Evolutionary conservation across 2,329 filamentous ascomycete species (phyloP).

Genomic region (Mycosphaerella sp.): DNA sequence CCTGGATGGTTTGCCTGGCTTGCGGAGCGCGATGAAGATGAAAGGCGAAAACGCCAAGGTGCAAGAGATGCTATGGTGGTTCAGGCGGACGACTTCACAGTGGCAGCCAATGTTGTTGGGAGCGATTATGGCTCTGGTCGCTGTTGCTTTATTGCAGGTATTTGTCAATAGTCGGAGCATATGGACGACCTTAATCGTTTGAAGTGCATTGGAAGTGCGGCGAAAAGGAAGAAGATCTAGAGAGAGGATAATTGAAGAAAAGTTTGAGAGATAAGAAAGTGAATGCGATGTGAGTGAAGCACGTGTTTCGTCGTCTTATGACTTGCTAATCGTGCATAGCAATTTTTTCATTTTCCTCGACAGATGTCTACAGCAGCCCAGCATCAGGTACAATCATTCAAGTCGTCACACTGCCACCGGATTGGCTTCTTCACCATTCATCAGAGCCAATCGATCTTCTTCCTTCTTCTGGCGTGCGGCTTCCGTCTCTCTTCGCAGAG

Average conservation of each 20-base stretch:
- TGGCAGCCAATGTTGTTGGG: slow-evolving; percentile 26
- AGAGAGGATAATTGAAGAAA: too few species aligned
- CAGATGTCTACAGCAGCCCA: not conserved
- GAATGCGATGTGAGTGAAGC: too few species aligned
- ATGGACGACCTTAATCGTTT: too few species aligned
- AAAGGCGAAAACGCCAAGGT: slow-evolving; percentile 46
- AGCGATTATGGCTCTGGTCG: slow-evolving; percentile 16
- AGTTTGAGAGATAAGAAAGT: too few species aligned
- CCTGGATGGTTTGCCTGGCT: slow-evolving; percentile 55
- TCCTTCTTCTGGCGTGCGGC: slow-evolving; percentile 67
- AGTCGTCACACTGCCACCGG: slow-evolving; percentile 9
- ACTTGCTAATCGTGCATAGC: slow-evolving; percentile 1
- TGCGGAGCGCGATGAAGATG: slow-evolving; percentile 49
- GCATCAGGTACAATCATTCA: not conserved
- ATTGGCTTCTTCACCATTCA: slow-evolving; percentile 12
- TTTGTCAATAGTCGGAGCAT: not conserved
- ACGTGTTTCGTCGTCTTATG: not conserved
- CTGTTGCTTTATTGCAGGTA: not conserved
- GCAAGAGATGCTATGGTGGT: slow-evolving; percentile 33
- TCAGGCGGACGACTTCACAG: slow-evolving; percentile 14
- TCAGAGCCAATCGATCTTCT: slow-evolving; percentile 55
- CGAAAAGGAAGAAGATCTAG: too few species aligned
- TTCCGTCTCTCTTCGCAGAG: slow-evolving; percentile 79
- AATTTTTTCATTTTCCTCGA: not conserved
- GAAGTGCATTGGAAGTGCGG: too few species aligned